A percentile compares a stretch with the other conserved stretches of the same genome.
Conservation (phyloP, 1,139 yeast genomes). For the Geotrichum phurueaensis region DNA sequence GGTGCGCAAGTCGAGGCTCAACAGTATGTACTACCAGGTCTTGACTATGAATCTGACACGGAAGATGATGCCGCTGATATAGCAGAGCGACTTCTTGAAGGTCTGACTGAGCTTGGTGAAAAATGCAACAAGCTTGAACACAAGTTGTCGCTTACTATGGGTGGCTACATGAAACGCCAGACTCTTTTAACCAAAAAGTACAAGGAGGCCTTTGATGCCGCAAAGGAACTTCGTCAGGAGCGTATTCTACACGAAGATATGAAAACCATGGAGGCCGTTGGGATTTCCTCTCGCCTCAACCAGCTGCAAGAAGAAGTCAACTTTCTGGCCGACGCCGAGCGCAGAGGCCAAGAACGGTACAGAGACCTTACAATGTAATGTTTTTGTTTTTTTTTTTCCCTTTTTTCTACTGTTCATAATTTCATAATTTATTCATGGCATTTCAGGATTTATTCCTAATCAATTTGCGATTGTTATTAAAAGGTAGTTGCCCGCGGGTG, state of each 20-base stretch:
- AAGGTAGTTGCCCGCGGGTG: neutral
- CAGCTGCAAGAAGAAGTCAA: conserved; percentile 41
- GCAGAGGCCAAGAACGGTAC: conserved; percentile 35
- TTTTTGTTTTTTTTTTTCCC: neutral
- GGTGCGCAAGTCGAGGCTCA: conserved; percentile 16
- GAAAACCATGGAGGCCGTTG: conserved; percentile 34
- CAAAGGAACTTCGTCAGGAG: conserved; percentile 30
- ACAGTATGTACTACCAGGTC: conserved; percentile 16
- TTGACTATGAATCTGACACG: conserved; percentile 13
- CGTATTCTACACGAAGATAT: conserved; percentile 28
- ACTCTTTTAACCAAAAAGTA: conserved; percentile 31
- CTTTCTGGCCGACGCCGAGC: conserved; percentile 38
- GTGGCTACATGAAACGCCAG: conserved; percentile 38
- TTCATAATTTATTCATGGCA: neutral
- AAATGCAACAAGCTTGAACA: conserved; percentile 37
- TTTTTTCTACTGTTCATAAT: no score
- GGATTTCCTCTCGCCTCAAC: conserved; percentile 33
- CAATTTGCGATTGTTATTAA: no score
- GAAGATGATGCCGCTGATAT: conserved; percentile 8
- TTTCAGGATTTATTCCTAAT: neutral
- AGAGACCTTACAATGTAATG: conserved; percentile 22
- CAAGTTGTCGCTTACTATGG: conserved; percentile 32
- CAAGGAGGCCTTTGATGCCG: conserved; percentile 28
- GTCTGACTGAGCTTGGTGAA: conserved; percentile 28
- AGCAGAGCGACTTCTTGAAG: conserved; percentile 20